phyloP scores from a whole-genome alignment of 176 grass and related monocot genomes.

The Zoysia pacifica region DNA sequence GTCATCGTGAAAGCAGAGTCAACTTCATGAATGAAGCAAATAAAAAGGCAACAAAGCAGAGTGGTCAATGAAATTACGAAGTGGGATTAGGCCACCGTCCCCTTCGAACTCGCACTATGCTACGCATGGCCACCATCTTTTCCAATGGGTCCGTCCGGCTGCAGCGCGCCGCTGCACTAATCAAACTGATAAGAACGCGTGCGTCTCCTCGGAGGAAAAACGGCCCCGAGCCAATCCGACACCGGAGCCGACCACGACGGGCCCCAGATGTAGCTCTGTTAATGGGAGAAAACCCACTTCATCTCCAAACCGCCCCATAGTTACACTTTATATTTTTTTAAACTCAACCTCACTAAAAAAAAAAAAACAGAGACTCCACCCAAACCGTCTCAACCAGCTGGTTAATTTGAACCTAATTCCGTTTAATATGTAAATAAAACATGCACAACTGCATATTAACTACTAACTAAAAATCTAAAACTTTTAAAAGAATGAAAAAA shows the following conservation, averaged over 20 bases:
- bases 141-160: background rate
- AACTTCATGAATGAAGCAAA: background rate
- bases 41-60: background rate
- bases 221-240: background rate
- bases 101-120: background rate
- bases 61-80: background rate
- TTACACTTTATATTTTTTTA: too few relatives aligned
- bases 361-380: too few relatives aligned
- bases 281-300: too few relatives aligned
- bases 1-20: constrained; percentile 8
- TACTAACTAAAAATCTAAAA: too few relatives aligned
- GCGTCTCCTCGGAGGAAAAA: constrained; percentile 14
- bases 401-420: too few relatives aligned
- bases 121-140: background rate
- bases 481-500: too few relatives aligned
- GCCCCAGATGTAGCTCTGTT: too few relatives aligned
- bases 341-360: too few relatives aligned
- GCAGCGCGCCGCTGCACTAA: background rate
- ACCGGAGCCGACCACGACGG: background rate
- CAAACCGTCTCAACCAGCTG: too few relatives aligned
- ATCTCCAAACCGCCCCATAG: too few relatives aligned
- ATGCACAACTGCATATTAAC: too few relatives aligned
- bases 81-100: constrained; percentile 25
- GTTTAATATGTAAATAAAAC: too few relatives aligned
- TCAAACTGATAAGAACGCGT: constrained; percentile 29